Evolutionary conservation across 1,139 yeast species (phyloP).

Genomic region (Geotrichum cucujoidarum): DNA sequence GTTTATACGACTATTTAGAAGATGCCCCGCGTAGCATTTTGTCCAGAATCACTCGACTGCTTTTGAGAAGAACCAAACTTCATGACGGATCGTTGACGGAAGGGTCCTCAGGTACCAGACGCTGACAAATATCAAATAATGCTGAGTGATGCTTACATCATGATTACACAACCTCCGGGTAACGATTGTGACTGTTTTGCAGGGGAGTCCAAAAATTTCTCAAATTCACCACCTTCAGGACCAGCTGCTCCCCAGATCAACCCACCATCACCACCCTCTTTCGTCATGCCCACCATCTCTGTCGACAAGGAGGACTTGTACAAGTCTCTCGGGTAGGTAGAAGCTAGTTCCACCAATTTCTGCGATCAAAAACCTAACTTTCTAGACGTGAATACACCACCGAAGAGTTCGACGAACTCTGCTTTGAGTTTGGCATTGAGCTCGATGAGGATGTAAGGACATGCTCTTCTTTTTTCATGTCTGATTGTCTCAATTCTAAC

Average conservation of each 20-base stretch:
- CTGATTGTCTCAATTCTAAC: slow-evolving; percentile 6
- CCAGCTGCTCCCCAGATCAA: background rate
- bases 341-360: background rate
- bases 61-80: no score
- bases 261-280: background rate
- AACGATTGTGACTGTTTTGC: background rate
- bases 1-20: background rate
- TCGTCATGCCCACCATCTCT: slow-evolving; percentile 86
- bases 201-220: background rate
- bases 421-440: slow-evolving; percentile 97
- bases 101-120: no score
- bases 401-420: slow-evolving; percentile 91
- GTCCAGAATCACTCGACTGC: no score
- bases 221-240: background rate
- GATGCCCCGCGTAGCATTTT: no score
- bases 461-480: background rate
- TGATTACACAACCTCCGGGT: no score
- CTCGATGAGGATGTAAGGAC: slow-evolving; percentile 75
- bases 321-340: slow-evolving; percentile 56
- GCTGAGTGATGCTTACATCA: no score
- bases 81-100: no score
- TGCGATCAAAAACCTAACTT: background rate
- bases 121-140: no score
- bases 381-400: slow-evolving; percentile 65
- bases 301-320: slow-evolving; percentile 92